Conservation (phyloP, 1,139 yeast species). For the Wickerhamiella infanticola region DNA sequence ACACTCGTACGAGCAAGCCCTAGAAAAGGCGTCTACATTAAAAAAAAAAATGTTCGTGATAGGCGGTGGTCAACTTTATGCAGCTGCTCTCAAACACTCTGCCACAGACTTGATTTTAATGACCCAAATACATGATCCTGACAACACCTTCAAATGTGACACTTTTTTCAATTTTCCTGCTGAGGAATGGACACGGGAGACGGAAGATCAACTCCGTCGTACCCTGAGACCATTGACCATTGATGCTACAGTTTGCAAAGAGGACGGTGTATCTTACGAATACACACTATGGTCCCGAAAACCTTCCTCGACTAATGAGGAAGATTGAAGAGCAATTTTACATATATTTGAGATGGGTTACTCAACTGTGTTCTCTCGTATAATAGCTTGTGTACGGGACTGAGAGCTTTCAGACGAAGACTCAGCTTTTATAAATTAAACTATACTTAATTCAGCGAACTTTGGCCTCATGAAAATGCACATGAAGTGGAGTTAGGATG, state of each 20-base stretch:
- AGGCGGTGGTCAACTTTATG: conserved; percentile 87
- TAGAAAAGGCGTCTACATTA: conserved; percentile 19
- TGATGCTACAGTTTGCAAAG: conserved; percentile 23
- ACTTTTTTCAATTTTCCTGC: conserved; percentile 38
- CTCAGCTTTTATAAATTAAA: too few species aligned
- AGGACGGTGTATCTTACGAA: conserved; percentile 34
- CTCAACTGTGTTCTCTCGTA: too few species aligned
- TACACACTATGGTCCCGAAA: conserved; percentile 34
- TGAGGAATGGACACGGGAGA: conserved; percentile 8
- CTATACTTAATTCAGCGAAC: too few species aligned
- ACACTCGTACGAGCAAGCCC: conserved; percentile 33
- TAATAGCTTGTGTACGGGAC: too few species aligned
- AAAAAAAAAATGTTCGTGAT: conserved; percentile 49
- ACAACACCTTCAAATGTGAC: conserved; percentile 29
- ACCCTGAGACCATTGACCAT: conserved; percentile 28
- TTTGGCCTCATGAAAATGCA: too few species aligned
- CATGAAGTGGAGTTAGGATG: too few species aligned
- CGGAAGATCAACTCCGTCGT: conserved; percentile 22
- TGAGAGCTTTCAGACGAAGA: too few species aligned
- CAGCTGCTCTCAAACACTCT: conserved; percentile 33
- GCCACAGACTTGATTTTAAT: conserved; percentile 44
- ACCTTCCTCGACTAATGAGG: too few species aligned
- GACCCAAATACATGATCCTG: conserved; percentile 43
- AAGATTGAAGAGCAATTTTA: too few species aligned
- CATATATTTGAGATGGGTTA: too few species aligned